Base-by-base conservation (phyloP, 352 stramenopile species). In the Phytophthora fragariaefolia region DNA sequence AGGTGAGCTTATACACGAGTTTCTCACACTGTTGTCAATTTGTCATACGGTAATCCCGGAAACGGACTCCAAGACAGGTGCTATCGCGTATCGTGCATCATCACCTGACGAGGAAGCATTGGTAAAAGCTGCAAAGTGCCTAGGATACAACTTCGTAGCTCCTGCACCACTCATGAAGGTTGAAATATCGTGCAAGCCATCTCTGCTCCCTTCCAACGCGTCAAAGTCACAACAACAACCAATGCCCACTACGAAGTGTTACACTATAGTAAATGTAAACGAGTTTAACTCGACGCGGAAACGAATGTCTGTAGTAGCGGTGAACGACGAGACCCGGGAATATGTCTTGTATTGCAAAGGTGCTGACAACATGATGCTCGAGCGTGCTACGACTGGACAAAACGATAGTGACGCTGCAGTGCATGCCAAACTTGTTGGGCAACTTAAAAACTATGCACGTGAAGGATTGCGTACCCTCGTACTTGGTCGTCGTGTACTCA, bases 221-320 rank as follows among this genome's bases (percentile, higher is more conserved):
- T 46, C 15, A 12, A 53, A 52, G 15, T 63, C 66, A 4, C 56
- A 62, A 18, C 38, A 74, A 0, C 30, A 73, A 30, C 22, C 1
- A 36, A 48, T 45, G 22, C 49, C 63, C 5, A 66, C 55, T 6
- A 70, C 47, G 4, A 66, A 78, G 36, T 56, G 24, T 27, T 90
- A 82, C 56, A 85, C 73, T 26, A 81, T 93, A n/a, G 59, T 95
- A 22, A 90, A 93, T 64, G 79, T 95, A 23, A 90, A 89, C 57
- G 86, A 95, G 73, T 95, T 95, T 71, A 93, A 89, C 57, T 98
- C 91, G 42, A 85, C 97, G 23, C 80, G 98, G n/a, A 99, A 99
- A 73, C 82, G 98, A 50, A 99, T 99, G 97, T 99, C 94, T 12
- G 91, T 99, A 18, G 75, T 99, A 22, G 83, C 97, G 12, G 69